A percentile compares a stretch with the other conserved stretches of the same genome.
Evolutionary conservation across 495 filamentous ascomycete species (phyloP).

Genomic region (Neurospora hispaniola): DNA sequence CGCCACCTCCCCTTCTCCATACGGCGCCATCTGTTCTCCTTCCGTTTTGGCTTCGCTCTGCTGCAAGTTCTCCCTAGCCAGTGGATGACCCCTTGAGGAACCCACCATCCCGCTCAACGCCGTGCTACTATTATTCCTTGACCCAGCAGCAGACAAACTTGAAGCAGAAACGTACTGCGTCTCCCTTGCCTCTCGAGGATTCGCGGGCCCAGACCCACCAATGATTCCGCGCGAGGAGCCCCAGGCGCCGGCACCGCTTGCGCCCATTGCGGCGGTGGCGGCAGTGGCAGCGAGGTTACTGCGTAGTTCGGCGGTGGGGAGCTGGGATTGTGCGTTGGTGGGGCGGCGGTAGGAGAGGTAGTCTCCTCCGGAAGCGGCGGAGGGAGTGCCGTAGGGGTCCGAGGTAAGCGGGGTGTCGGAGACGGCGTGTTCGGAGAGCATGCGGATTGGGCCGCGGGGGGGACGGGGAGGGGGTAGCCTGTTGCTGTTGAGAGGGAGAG

Average conservation of each 20-base stretch:
- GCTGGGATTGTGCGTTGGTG: neutral
- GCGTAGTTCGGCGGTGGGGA: neutral
- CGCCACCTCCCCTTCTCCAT: conserved; percentile 45
- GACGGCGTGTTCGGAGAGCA: conserved; percentile 35
- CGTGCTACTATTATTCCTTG: neutral
- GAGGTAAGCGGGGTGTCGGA: conserved; percentile 13
- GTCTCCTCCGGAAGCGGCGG: neutral
- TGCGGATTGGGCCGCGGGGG: neutral
- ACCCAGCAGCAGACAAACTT: neutral
- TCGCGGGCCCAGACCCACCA: conserved; percentile 15
- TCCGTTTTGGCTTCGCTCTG: conserved; percentile 27
- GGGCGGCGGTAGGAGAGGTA: conserved; percentile 17
- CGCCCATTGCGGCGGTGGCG: neutral
- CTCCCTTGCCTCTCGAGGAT: conserved; percentile 9
- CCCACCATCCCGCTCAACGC: neutral
- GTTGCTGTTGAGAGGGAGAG: neutral
- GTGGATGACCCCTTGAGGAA: neutral
- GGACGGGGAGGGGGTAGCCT: neutral
- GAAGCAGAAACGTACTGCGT: conserved; percentile 1
- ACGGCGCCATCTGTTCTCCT: conserved; percentile 46
- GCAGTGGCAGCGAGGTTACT: conserved; percentile 4
- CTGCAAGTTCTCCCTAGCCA: neutral
- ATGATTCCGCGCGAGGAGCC: conserved; percentile 25
- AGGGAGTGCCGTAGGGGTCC: neutral
- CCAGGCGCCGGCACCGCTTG: conserved; percentile 16